Evolutionary conservation across 139 green algal genomes (phyloP), one percentile per base, ranked within the genome.

Genomic region (Tetradesmus lagerheimii): DNA sequence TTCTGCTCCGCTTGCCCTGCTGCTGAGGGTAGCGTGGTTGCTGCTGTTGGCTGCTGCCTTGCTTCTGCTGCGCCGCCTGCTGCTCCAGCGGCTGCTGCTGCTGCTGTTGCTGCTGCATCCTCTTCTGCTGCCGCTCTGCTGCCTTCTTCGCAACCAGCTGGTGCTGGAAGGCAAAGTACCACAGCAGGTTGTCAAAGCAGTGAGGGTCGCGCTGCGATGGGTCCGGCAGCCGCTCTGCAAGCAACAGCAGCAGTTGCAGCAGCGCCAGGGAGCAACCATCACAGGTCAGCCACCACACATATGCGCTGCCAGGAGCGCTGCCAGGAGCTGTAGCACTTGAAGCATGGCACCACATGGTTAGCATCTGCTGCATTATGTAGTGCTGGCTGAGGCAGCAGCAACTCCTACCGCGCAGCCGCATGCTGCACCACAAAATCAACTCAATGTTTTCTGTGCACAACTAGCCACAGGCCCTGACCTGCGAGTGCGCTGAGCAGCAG

Each of bases 161-260:
- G 84, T 94, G 90, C 75, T 94, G 92, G 79, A 89, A 89, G 18
- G 78, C 80, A 83, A 92, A 94, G 88, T 92, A 93, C 90, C 90
- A 94, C 82, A 94, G 78, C 66, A 94, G 74, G 88, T 94, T 87
- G 87, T 94, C 90, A 35, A 76, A 87, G 27, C 81, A 84, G 85
- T 92, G 88, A 15, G 84, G 67, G 41, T 90, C 79, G 66, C 87
- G 62, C 74, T 90, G 81, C 0, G 43, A 16, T 5, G 43, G 71
- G 25, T 37, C 20, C 16, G n/a, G 45, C 43, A 85, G 29, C 15
- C 53, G 37, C 53, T 31, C 86, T 83, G 50, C 86, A 85, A 35
- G 31, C 29, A 71, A 47, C 23, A 38, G 67, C 67, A 38, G 29
- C 67, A 78, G 67, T n/a, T 41, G 67, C 67, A 78, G 31, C 67